Conservation (phyloP, 1,139 yeast genomes). For the Candida pseudoviswanathii region DNA sequence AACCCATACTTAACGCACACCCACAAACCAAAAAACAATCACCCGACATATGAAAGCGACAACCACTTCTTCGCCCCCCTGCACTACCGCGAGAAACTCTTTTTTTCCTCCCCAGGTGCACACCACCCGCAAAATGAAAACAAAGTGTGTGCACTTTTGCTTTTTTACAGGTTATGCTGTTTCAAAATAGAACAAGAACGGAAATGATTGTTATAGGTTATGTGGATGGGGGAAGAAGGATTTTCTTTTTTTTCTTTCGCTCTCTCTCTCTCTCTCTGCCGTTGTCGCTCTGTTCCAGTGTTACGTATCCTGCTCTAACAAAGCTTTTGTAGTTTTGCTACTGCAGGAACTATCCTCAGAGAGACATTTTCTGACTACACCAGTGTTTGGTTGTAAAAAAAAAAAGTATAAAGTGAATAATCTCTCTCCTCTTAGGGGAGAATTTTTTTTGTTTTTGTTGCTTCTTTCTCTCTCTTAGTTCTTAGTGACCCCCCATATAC, state of each 20-base stretch:
- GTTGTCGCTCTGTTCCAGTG: background rate
- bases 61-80: background rate
- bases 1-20: background rate
- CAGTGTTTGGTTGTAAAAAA: background rate
- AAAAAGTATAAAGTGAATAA: background rate
- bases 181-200: background rate
- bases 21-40: slow-evolving; percentile 1
- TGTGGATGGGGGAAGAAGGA: background rate
- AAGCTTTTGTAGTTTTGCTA: background rate
- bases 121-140: background rate
- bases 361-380: background rate
- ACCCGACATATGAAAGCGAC: background rate
- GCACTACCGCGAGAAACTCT: background rate
- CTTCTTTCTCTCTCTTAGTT: background rate
- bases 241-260: background rate
- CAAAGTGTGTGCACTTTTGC: background rate
- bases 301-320: background rate
- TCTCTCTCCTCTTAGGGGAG: background rate
- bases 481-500: no score
- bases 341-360: background rate
- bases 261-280: background rate
- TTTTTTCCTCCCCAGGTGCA: background rate
- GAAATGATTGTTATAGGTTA: background rate
- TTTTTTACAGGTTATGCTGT: slow-evolving; percentile 3
- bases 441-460: background rate